A percentile compares a stretch with the other conserved stretches of the same genome.
Conservation (phyloP, 176 grass and related monocot genomes). For the Phoenix roebelenii region DNA sequence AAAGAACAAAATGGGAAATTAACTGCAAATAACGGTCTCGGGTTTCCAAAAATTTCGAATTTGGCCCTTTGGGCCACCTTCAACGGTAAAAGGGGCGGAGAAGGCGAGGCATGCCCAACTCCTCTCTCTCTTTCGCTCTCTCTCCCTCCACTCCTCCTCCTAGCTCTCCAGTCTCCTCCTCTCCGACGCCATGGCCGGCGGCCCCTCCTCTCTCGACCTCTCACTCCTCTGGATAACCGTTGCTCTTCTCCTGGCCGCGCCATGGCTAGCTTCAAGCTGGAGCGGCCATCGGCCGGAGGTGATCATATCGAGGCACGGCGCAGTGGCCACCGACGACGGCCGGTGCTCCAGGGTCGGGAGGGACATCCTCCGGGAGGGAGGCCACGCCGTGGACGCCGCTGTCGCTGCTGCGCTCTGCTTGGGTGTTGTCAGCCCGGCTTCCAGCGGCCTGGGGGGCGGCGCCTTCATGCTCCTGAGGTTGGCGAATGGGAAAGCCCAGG, state of each 20-base stretch:
- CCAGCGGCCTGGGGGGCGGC: slow-evolving; percentile 80
- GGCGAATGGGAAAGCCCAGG: slow-evolving; percentile 31
- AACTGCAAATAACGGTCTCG: too few relatives aligned
- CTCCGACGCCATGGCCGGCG: too few relatives aligned
- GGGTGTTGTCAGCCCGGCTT: slow-evolving; percentile 83
- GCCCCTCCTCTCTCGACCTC: too few relatives aligned
- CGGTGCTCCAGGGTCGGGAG: slow-evolving; percentile 64
- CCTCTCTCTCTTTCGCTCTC: too few relatives aligned
- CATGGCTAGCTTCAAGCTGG: neutral
- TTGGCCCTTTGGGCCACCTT: too few relatives aligned
- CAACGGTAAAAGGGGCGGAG: too few relatives aligned
- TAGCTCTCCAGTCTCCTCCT: too few relatives aligned
- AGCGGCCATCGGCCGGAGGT: slow-evolving; percentile 27
- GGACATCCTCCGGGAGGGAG: slow-evolving; percentile 52
- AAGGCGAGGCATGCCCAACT: too few relatives aligned
- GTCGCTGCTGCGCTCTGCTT: slow-evolving; percentile 54
- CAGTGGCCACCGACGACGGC: slow-evolving; percentile 70
- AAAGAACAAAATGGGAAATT: too few relatives aligned
- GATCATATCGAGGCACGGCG: slow-evolving; percentile 36
- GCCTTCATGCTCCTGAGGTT: slow-evolving; percentile 82
- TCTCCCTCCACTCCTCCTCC: too few relatives aligned
- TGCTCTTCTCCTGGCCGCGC: slow-evolving; percentile 1
- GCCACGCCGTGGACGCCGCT: slow-evolving; percentile 62
- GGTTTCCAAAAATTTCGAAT: too few relatives aligned
- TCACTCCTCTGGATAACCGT: too few relatives aligned